Evolutionary conservation across 768 basidiomycete genomes (phyloP), one percentile per base, ranked within the genome.

Genomic region (Lentinus tigrinus): DNA sequence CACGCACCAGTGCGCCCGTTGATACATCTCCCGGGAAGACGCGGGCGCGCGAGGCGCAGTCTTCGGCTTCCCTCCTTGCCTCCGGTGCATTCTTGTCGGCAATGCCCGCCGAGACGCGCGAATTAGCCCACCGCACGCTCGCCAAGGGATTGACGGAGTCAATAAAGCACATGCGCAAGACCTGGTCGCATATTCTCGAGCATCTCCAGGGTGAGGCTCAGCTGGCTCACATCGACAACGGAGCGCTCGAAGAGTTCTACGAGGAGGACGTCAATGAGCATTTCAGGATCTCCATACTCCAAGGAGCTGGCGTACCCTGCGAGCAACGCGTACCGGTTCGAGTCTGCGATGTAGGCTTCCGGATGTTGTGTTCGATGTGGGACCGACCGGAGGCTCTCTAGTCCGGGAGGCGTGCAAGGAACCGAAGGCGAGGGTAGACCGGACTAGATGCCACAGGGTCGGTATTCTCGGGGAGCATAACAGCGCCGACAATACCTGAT

Each of bases 11-110:
- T 43, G 28, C 31, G 26, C 27, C 48, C 31, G 19, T n/a, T 16
- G 70, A 62, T 60, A 69, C 68, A 34, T 67, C 72, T 17, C 64
- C 65, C 10, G 74, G 74, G 46, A 67, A 61, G 23, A 56, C 72
- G 55, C 71, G 68, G 34, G 77, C 76, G n/a, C 56, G 67, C 34
- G 75, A 75, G 57, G 77, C 75, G 34, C 71, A 71, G 47, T 73
- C 73, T 58, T 81, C 79, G 21, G 72, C 75, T 7, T 58, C 63
- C 37, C 63, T 76, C 54, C 69, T 77, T 19, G 67, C 64, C 19
- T 63, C 66, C 16, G 73, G 74, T 19, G 23, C 31, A 17, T 76
- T 79, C 54, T 53, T 78, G 52, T 63, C 64, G 3, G 63, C 63
- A 23, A 71, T 82, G 63, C 72, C 80, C 9, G 67, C 74, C 0